phyloP scores from a whole-genome alignment of 2,329 filamentous ascomycete genomes.

The Xylariaceae sp. region DNA sequence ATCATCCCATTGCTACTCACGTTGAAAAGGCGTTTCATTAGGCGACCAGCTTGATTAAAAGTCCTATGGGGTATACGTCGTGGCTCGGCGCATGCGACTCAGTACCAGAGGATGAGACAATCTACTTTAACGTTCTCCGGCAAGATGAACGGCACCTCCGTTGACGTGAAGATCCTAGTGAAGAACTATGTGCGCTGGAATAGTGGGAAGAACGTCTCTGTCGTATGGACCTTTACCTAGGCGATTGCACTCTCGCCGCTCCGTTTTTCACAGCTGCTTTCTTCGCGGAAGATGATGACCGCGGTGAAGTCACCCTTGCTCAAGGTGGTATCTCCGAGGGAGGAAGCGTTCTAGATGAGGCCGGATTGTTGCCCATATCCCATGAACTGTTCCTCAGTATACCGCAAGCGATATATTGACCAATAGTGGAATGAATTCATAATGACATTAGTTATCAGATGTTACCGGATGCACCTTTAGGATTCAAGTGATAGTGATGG shows the following conservation, averaged over 20 bases:
- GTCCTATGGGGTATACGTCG: constrained; percentile 14
- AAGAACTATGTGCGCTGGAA: constrained; percentile 30
- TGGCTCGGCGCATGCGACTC: constrained; percentile 29
- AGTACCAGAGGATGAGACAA: constrained; percentile 25
- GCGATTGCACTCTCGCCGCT: constrained; percentile 29
- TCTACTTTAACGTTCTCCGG: constrained; percentile 28
- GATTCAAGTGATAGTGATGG: too few relatives aligned
- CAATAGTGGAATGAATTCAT: too few relatives aligned
- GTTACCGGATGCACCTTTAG: too few relatives aligned
- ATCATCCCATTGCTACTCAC: constrained; percentile 16
- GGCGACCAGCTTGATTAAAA: constrained; percentile 16
- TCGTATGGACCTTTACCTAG: constrained; percentile 25
- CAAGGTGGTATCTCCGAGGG: constrained; percentile 30
- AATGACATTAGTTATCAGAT: too few relatives aligned
- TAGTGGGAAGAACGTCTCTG: constrained; percentile 20
- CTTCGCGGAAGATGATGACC: constrained; percentile 32
- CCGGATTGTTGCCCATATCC: too few relatives aligned
- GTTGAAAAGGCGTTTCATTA: constrained; percentile 17
- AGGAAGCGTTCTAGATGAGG: constrained; percentile 19
- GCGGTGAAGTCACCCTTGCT: constrained; percentile 29
- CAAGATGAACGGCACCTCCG: constrained; percentile 16
- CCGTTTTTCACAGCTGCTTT: constrained; percentile 31
- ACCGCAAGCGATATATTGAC: too few relatives aligned
- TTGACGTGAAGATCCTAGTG: constrained; percentile 30
- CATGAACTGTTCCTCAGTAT: too few relatives aligned